Conservation (phyloP, 2,329 filamentous ascomycete species). For the Alternaria triticina region DNA sequence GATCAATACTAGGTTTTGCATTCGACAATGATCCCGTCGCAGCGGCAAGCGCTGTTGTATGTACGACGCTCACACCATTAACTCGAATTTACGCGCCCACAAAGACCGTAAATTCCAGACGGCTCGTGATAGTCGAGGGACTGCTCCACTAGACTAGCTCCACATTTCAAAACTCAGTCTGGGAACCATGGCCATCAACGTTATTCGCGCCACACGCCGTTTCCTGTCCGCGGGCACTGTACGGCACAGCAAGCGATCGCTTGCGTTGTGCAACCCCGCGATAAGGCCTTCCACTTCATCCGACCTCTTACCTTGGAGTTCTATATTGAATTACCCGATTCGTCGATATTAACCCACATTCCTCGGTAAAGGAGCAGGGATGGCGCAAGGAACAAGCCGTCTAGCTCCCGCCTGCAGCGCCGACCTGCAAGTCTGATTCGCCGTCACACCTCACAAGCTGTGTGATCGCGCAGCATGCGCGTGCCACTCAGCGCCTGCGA, state of each 20-base stretch:
- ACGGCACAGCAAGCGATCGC: conserved; percentile 1
- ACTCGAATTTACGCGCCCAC: conserved; percentile 34
- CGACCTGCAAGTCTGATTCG: conserved; percentile 29
- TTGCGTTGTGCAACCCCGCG: conserved; percentile 12
- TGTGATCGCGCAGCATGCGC: conserved; percentile 39
- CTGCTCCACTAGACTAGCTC: neutral
- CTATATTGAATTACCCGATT: conserved; percentile 23
- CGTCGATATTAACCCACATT: conserved; percentile 23
- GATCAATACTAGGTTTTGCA: conserved; percentile 1
- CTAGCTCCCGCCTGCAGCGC: conserved; percentile 20
- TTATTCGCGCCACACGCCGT: neutral
- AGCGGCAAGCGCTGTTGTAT: conserved; percentile 25
- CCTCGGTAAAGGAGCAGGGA: conserved; percentile 9
- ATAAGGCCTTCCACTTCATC: neutral
- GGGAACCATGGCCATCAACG: neutral
- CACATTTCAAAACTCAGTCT: neutral
- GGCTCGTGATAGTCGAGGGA: conserved; percentile 10
- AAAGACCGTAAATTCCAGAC: conserved; percentile 25
- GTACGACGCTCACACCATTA: conserved; percentile 30
- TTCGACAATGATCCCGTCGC: conserved; percentile 1
- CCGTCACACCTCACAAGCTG: conserved; percentile 25
- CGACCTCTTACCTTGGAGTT: conserved; percentile 3
- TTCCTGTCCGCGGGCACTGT: neutral
- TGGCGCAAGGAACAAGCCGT: conserved; percentile 21
- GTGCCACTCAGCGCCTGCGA: conserved; percentile 43